These are phyloP conservation scores for Jatropha curcas DNA, from an alignment of 345 rosid genomes.

Conservation along the genomic window DNA sequence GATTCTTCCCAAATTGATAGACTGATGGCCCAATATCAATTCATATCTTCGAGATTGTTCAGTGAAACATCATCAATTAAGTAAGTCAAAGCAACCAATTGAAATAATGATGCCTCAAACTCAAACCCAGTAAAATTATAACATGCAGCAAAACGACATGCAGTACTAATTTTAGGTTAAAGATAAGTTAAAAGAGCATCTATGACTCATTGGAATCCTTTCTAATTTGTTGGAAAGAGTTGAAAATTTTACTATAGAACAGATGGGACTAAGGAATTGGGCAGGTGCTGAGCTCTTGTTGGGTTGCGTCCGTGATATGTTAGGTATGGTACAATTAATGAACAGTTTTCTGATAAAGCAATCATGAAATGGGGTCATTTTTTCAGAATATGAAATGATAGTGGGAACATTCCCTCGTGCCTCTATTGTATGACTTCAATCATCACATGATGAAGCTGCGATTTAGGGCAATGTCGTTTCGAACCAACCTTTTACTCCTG, in stretches of 20 bases:
- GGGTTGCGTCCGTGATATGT: background rate
- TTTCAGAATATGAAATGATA: slow-evolving; percentile 19
- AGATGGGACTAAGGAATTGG: background rate
- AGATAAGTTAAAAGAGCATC: background rate
- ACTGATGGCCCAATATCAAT: background rate
- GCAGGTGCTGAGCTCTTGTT: background rate
- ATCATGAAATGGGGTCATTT: slow-evolving; percentile 20
- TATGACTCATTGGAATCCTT: background rate
- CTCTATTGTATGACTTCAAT: slow-evolving; percentile 13
- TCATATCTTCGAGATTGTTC: slow-evolving; percentile 1
- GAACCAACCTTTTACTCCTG: background rate
- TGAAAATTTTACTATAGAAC: background rate
- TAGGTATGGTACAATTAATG: slow-evolving; percentile 9
- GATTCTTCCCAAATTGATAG: background rate
- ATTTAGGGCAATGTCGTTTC: background rate
- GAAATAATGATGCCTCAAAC: slow-evolving; percentile 10
- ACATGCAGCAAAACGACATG: background rate
- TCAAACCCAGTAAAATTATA: background rate
- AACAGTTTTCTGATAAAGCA: slow-evolving; percentile 14
- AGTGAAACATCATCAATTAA: background rate
- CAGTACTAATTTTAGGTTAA: background rate
- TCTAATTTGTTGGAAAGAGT: background rate
- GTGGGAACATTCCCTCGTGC: slow-evolving; percentile 5
- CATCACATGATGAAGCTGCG: slow-evolving; percentile 13
- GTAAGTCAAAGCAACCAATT: slow-evolving; percentile 11